Conservation (phyloP, 768 basidiomycete genomes). For the Hericium erinaceus region DNA sequence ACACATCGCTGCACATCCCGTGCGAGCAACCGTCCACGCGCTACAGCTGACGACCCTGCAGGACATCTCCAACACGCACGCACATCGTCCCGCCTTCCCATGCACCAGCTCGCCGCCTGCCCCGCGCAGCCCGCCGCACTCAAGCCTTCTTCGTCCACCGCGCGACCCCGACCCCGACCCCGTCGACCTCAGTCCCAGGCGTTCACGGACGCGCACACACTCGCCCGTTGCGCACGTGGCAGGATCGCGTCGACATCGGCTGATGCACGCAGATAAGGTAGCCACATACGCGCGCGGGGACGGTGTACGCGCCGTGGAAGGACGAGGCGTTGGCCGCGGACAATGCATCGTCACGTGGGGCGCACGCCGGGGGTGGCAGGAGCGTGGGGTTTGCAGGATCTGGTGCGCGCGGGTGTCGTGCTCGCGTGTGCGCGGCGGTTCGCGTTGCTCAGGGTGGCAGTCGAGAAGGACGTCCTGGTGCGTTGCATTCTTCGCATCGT, state of each 20-base stretch:
- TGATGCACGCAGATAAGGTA: constrained; percentile 39
- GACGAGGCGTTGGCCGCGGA: constrained; percentile 46
- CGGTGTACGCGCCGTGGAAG: constrained; percentile 49
- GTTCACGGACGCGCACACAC: constrained; percentile 44
- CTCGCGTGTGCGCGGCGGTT: constrained; percentile 46
- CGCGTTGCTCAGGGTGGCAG: constrained; percentile 22
- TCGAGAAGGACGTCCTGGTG: constrained; percentile 51
- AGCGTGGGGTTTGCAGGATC: constrained; percentile 34
- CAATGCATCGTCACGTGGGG: no score
- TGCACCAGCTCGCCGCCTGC: constrained; percentile 26
- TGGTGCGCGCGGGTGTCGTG: constrained; percentile 45
- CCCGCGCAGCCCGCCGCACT: constrained; percentile 22
- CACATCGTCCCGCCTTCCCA: constrained; percentile 36
- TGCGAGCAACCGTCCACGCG: no score
- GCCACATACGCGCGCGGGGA: constrained; percentile 28
- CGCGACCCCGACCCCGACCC: background rate
- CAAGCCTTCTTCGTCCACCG: background rate
- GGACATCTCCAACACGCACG: constrained; percentile 33
- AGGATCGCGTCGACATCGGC: constrained; percentile 47
- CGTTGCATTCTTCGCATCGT: constrained; percentile 4
- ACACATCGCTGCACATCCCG: constrained; percentile 17
- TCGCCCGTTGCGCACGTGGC: constrained; percentile 45
- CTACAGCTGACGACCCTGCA: constrained; percentile 39
- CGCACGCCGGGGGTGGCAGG: constrained; percentile 8
- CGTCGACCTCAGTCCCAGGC: constrained; percentile 26